These are phyloP conservation scores for Persicaria tinctoria DNA, from an alignment of 148 eudicot species.

Conservation along the genomic window DNA sequence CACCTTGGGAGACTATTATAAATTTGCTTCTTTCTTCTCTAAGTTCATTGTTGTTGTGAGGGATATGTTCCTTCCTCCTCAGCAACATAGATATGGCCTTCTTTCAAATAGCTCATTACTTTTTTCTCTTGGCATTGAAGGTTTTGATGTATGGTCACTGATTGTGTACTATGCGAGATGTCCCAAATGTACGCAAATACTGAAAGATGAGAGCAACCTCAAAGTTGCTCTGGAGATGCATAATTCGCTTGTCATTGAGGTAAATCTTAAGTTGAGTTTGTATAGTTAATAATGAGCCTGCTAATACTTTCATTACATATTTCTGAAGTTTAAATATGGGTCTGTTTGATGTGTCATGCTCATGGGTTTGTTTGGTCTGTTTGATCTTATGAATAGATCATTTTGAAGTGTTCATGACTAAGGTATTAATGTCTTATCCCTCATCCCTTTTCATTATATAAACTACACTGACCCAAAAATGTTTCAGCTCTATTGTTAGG, in stretches of 20 bases:
- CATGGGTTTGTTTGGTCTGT: too few relatives aligned
- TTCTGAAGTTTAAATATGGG: background rate
- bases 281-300: background rate
- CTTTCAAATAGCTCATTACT: slow-evolving; percentile 53
- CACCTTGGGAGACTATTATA: slow-evolving; percentile 42
- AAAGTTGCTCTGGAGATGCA: slow-evolving; percentile 38
- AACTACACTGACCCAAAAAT: too few relatives aligned
- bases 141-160: slow-evolving; percentile 59
- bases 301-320: background rate
- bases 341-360: too few relatives aligned
- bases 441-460: too few relatives aligned
- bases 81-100: slow-evolving; percentile 61
- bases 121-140: slow-evolving; percentile 43
- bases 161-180: slow-evolving; percentile 55
- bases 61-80: slow-evolving; percentile 70
- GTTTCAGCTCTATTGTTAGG: too few relatives aligned
- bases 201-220: slow-evolving; percentile 45
- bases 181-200: slow-evolving; percentile 50
- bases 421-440: too few relatives aligned
- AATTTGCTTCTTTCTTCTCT: slow-evolving; percentile 47
- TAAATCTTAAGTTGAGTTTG: slow-evolving; percentile 3
- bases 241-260: slow-evolving; percentile 54
- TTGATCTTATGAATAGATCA: too few relatives aligned
- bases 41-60: slow-evolving; percentile 42
- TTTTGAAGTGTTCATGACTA: too few relatives aligned